Evolutionary conservation across 2,329 filamentous ascomycete species (phyloP), one percentile per base, ranked within the genome.

Genomic region (Dothiorella sarmentorum): DNA sequence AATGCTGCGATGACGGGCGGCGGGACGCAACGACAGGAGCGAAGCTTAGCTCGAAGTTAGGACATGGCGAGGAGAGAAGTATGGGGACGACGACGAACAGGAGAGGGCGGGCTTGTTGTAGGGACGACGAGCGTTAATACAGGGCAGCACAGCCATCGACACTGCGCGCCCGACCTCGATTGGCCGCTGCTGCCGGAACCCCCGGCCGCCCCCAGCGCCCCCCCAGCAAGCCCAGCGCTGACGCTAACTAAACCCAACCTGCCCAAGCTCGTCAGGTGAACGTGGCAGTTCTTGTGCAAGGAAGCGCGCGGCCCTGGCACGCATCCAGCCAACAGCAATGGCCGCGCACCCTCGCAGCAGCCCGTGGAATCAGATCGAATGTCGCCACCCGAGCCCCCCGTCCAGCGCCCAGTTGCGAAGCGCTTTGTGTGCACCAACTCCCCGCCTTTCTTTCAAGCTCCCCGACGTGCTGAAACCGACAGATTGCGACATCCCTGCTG

Each of bases 21-120:
- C 27, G 55, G 44, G 56, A 49, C 24, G 52, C 35, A 40, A 60
- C 43, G 59, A 53, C 37, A 40, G 22, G 57, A 53, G 47, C 26
- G 38, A 52, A 45, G 45, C 27, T 35, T 49, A 37, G 42, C 37
- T 42, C 43, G 56, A 45, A 47, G 45, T 59, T 53, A 59, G 57
- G 45, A 59, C 57, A 59, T 59, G 57, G 45, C 47, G 43, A 42
- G 57, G 44, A 31, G 49, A 53, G 29, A 18, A 10, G 52, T 56
- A 20, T 42, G 59, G 43, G 43, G 35, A 20, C 26, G 58, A 44
- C 15, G 44, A 15, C 49, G 9, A 35, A 53, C 37, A 53, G 49
- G 49, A 53, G 49, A 53, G 49, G 27, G 35, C 42, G n/a, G 33
- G 31, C 33, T 31, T 45, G 56, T 47, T 47, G 56, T 47, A 53